A percentile compares a stretch with the other conserved stretches of the same genome.
phyloP scores from a whole-genome alignment of 768 basidiomycete species.

The Coprinellus micaceus region DNA sequence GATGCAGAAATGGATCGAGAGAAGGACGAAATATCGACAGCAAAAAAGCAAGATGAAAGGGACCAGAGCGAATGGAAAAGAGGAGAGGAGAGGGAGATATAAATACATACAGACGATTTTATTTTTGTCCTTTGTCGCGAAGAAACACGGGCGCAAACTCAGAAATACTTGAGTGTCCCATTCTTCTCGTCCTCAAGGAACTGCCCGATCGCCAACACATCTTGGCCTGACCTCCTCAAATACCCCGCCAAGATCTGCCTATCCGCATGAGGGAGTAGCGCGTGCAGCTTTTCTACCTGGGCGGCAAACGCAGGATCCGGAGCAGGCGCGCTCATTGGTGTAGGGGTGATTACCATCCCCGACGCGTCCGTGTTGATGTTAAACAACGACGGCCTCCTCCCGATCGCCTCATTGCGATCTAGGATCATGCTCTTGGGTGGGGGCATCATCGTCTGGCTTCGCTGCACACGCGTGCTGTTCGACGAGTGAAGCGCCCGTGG shows the following conservation, averaged over 20 bases:
- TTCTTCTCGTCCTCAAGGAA: conserved; percentile 84
- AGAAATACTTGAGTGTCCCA: conserved; percentile 43
- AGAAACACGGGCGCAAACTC: too few relatives aligned
- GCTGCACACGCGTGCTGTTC: conserved; percentile 44
- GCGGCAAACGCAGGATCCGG: conserved; percentile 53
- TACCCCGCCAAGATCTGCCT: conserved; percentile 65
- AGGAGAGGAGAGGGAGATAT: conserved; percentile 11
- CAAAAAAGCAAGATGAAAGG: neutral
- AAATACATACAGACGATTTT: conserved; percentile 9
- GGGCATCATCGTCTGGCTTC: conserved; percentile 64
- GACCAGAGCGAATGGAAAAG: conserved; percentile 3
- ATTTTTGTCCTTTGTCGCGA: too few relatives aligned
- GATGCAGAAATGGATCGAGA: neutral
- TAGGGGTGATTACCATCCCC: too few relatives aligned
- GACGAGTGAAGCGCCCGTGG: conserved; percentile 58
- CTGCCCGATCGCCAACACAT: conserved; percentile 82
- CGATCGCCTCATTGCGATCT: conserved; percentile 27
- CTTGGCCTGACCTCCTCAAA: conserved; percentile 69
- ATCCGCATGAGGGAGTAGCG: conserved; percentile 72
- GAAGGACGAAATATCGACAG: neutral
- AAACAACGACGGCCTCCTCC: conserved; percentile 38
- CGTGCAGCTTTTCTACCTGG: conserved; percentile 69
- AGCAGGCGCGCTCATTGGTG: too few relatives aligned
- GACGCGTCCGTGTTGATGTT: too few relatives aligned
- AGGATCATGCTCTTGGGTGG: conserved; percentile 26